Base-by-base conservation (phyloP, 2,329 filamentous ascomycete species). In the Phaeosphaeria sp. region DNA sequence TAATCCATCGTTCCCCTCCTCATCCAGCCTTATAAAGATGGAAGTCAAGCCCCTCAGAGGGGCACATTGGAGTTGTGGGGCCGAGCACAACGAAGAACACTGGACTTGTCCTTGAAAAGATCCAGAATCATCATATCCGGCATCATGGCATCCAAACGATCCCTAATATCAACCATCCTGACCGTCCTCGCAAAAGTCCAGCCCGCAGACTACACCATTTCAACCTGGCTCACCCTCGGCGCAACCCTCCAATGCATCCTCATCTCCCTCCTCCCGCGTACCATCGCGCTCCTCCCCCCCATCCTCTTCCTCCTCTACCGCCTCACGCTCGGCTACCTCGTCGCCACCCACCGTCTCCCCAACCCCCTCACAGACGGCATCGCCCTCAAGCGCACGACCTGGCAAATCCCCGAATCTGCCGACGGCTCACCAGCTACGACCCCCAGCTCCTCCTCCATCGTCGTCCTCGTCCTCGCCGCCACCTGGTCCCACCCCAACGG, bases 201-300 rank as follows among this genome's bases (percentile, higher is more conserved):
- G 47, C 9, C 49, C 3, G 42, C 9, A n/a, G 61, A 61, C 46
- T 59, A 56, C 36, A 48, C 39, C 3, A 50, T 64, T 18, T 60
- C 59, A 20, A 59, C 54, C 18, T 64, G 56, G 59, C 44, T 64
- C 8, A 43, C 56, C 17, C 18, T 64, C 6, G 61, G 59, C 18
- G 56, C 53, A 24, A 36, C 33, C 24, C 3, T 57, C 1, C 61
- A 61, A 39, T 46, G 47, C 40, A 21, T 61, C 17, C 25, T 61
- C 2, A 25, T 59, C 22, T 13, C 36, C 1, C 30, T 46, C 9
- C 36, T 64, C 17, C 59, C 61, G n/a, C 48, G 36, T 15, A 59
- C 48, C n/a, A 30, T 64, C 7, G 53, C 56, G 6, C 44, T 59
- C 13, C 33, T 64, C 3, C 54, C 56, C 13, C 47, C 61, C 4